These are phyloP conservation scores for Penicillium alfredii DNA, from an alignment of 495 filamentous ascomycete species.

Conservation along the genomic window DNA sequence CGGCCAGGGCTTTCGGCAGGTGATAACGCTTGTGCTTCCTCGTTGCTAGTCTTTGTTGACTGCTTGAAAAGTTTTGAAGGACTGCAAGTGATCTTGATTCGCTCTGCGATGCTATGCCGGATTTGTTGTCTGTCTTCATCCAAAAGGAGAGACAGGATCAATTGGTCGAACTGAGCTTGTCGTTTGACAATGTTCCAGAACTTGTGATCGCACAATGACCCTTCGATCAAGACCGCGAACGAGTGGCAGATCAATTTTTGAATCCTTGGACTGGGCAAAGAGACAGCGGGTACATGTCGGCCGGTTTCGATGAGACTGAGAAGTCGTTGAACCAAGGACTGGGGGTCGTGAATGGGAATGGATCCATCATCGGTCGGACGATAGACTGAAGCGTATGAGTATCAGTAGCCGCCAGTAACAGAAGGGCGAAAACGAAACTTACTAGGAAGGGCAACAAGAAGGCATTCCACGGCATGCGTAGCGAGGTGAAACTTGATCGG, in stretches of 20 bases:
- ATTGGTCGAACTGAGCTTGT: conserved; percentile 33
- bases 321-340: conserved; percentile 24
- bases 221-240: conserved; percentile 60
- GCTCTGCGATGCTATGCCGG: conserved; percentile 33
- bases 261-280: conserved; percentile 9
- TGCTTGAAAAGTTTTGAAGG: conserved; percentile 25
- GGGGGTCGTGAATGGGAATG: conserved; percentile 15
- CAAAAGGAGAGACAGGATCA: conserved; percentile 34
- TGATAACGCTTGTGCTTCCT: conserved; percentile 7
- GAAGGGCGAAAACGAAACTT: no score
- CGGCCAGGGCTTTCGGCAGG: conserved; percentile 20
- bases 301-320: conserved; percentile 27
- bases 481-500: conserved; percentile 26
- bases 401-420: no score
- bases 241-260: conserved; percentile 45
- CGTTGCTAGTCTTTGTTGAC: conserved; percentile 7
- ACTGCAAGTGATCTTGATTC: conserved; percentile 30
- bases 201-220: conserved; percentile 49
- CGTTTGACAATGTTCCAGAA: conserved; percentile 57
- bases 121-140: conserved; percentile 28
- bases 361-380: conserved; percentile 6
- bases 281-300: conserved; percentile 7
- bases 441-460: conserved; percentile 30
- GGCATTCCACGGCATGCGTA: conserved; percentile 31
- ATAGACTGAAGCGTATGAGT: conserved; percentile 17